Percentiles rank a stretch among this genome's conserved stretches.
phyloP scores from a whole-genome alignment of 371 early-diverging fungal species.

The Amoeboaphelidium protococcarum region DNA sequence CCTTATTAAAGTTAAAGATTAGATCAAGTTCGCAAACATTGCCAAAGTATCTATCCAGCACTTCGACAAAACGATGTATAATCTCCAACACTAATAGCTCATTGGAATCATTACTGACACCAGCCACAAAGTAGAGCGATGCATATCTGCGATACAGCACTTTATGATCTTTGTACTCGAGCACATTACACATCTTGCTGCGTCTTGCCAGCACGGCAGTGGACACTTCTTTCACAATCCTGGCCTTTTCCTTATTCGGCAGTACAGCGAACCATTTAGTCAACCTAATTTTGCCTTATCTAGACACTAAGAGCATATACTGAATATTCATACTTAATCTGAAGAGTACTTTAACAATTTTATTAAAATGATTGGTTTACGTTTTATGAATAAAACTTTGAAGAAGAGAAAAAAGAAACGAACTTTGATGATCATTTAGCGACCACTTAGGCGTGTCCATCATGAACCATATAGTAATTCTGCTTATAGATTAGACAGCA shows the following conservation, averaged over 20 bases:
- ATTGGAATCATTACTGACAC: constrained; percentile 66
- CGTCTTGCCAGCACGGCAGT: constrained; percentile 61
- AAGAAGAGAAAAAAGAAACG: too few relatives aligned
- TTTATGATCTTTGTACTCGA: constrained; percentile 46
- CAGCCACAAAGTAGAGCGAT: constrained; percentile 79
- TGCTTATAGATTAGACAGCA: too few relatives aligned
- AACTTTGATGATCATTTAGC: too few relatives aligned
- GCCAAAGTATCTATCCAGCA: constrained; percentile 84
- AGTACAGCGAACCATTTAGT: constrained; percentile 62
- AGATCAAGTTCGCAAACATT: constrained; percentile 78
- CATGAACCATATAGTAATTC: too few relatives aligned
- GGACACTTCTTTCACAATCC: constrained; percentile 78
- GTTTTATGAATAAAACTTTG: too few relatives aligned
- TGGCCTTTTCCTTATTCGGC: constrained; percentile 65
- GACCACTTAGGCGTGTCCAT: too few relatives aligned
- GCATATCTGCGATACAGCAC: constrained; percentile 86
- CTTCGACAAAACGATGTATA: constrained; percentile 90
- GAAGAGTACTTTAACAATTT: background rate
- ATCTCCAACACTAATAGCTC: constrained; percentile 77
- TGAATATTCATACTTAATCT: background rate
- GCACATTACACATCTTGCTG: constrained; percentile 87
- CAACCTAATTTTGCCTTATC: constrained; percentile 68
- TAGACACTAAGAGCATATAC: constrained; percentile 16
- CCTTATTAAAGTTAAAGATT: constrained; percentile 64
- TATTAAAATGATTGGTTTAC: background rate